Conservation (phyloP, 2,329 filamentous ascomycete genomes). For the Fusarium sp. region DNA sequence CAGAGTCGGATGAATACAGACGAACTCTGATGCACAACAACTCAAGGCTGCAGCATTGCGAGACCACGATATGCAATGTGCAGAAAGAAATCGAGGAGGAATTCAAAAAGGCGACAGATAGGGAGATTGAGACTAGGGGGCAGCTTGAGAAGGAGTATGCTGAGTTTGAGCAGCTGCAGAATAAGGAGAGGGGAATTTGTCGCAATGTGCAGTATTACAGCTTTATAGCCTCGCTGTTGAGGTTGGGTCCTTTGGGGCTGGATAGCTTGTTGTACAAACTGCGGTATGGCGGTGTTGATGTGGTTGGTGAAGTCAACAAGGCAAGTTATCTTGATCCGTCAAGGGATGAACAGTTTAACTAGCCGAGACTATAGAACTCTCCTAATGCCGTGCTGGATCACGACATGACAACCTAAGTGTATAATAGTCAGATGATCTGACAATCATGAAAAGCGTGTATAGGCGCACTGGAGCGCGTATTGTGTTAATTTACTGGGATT, state of each 20-base stretch:
- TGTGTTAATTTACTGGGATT: neutral
- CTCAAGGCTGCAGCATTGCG: neutral
- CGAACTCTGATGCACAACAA: no score
- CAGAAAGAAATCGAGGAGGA: neutral
- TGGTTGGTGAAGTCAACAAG: neutral
- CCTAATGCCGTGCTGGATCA: neutral
- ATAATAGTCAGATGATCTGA: neutral
- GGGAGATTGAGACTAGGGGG: neutral
- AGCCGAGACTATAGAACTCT: neutral
- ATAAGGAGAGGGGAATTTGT: neutral
- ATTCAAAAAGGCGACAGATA: neutral
- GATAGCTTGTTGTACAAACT: neutral
- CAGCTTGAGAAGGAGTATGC: neutral
- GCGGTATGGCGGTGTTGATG: neutral
- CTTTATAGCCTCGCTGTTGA: neutral
- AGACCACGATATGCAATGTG: neutral
- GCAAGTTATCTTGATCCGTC: neutral
- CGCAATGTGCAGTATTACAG: neutral
- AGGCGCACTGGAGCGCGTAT: neutral
- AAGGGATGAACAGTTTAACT: neutral
- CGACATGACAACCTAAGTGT: neutral
- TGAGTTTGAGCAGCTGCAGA: neutral
- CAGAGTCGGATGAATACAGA: neutral
- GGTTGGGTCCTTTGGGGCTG: neutral
- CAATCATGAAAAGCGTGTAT: neutral